Evolutionary conservation across 2,329 filamentous ascomycete species (phyloP).

Genomic region (Aspergillus japonicus): DNA sequence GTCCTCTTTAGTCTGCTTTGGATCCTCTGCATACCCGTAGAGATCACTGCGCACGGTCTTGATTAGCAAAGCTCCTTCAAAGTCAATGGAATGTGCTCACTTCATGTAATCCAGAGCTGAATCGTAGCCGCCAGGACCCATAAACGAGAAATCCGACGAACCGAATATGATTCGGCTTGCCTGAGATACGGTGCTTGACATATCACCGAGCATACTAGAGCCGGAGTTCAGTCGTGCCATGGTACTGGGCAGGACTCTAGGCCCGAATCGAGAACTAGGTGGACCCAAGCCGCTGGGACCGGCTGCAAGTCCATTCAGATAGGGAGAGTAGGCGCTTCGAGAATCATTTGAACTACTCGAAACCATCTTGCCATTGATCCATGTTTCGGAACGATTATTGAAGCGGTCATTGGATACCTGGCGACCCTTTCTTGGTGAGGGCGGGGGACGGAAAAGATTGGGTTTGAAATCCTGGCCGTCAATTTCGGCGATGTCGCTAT

Average conservation of each 20-base stretch:
- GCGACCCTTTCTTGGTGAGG: not conserved
- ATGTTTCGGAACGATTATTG: no score
- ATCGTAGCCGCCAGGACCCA: slow-evolving; percentile 1
- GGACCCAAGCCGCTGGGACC: slow-evolving; percentile 7
- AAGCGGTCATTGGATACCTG: not conserved
- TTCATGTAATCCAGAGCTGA: slow-evolving; percentile 9
- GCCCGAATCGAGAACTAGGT: slow-evolving; percentile 13
- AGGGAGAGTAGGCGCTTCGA: not conserved
- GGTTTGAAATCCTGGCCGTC: slow-evolving; percentile 21
- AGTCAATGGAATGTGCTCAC: slow-evolving; percentile 7
- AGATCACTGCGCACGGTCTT: slow-evolving; percentile 13
- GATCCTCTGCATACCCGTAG: slow-evolving; percentile 39
- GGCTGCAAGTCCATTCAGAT: not conserved
- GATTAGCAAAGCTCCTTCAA: slow-evolving; percentile 1
- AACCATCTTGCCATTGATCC: no score
- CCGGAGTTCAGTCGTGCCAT: slow-evolving; percentile 21
- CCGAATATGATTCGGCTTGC: slow-evolving; percentile 11
- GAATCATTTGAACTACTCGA: not conserved
- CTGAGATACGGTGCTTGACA: slow-evolving; percentile 1
- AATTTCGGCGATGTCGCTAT: slow-evolving; percentile 39
- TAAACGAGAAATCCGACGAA: slow-evolving; percentile 1
- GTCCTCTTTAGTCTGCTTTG: slow-evolving; percentile 60
- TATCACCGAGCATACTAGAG: slow-evolving; percentile 10
- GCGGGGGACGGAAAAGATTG: not conserved
- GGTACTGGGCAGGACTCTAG: slow-evolving; percentile 19